Evolutionary conservation across 768 basidiomycete genomes (phyloP).

Genomic region (Pholiota molesta): DNA sequence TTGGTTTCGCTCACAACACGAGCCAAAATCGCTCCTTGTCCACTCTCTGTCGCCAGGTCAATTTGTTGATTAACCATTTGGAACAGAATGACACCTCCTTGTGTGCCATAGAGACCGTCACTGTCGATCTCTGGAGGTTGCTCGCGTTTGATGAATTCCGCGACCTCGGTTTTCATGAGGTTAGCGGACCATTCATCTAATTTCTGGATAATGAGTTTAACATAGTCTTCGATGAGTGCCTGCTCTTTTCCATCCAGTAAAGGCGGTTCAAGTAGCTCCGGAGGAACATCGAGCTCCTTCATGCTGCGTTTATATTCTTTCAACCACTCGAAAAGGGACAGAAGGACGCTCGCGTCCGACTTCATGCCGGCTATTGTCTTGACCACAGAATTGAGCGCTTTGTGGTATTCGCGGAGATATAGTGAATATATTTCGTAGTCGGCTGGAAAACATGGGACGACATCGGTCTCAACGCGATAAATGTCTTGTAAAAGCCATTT

Average conservation of each 20-base stretch:
- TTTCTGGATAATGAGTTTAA: constrained; percentile 89
- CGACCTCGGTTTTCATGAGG: constrained; percentile 88
- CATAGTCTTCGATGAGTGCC: constrained; percentile 91
- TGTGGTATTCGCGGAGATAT: constrained; percentile 90
- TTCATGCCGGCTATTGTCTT: constrained; percentile 69
- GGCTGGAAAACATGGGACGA: constrained; percentile 88
- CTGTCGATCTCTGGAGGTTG: constrained; percentile 88
- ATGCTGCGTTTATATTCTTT: constrained; percentile 95
- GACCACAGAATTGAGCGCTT: constrained; percentile 74
- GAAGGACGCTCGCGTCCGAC: constrained; percentile 86
- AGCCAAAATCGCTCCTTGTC: constrained; percentile 91
- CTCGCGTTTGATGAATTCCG: constrained; percentile 80
- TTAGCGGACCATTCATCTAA: constrained; percentile 97
- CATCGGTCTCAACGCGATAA: constrained; percentile 87
- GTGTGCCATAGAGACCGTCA: constrained; percentile 88
- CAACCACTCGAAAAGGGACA: constrained; percentile 89
- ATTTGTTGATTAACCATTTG: constrained; percentile 98
- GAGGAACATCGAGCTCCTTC: constrained; percentile 87
- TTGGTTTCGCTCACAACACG: constrained; percentile 87
- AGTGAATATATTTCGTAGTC: constrained; percentile 88
- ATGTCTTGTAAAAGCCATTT: constrained; percentile 96
- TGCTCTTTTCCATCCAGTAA: constrained; percentile 96
- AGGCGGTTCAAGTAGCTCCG: constrained; percentile 83
- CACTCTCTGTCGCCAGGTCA: constrained; percentile 93
- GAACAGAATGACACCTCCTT: constrained; percentile 94